Evolutionary conservation across 2,329 filamentous ascomycete genomes (phyloP).

Genomic region (Xylariaceae sp.): DNA sequence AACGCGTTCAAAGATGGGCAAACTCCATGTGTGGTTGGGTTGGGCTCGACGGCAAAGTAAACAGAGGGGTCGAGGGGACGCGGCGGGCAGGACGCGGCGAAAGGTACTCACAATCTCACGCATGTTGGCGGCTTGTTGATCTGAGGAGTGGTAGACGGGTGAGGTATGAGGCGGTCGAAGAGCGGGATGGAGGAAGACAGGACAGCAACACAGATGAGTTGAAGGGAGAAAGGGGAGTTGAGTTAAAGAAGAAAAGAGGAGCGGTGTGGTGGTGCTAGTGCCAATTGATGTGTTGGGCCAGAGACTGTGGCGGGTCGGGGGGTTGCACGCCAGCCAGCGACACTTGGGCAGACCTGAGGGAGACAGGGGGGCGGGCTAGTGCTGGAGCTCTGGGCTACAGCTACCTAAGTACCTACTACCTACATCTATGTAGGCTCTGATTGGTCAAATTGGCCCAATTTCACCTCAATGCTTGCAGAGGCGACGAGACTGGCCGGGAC

Average conservation of each 20-base stretch:
- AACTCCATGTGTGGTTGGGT: neutral
- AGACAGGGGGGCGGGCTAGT: neutral
- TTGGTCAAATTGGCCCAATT: too few relatives aligned
- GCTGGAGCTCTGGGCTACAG: neutral
- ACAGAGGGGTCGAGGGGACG: slow-evolving; percentile 19
- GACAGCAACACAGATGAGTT: neutral
- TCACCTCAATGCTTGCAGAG: too few relatives aligned
- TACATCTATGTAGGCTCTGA: too few relatives aligned
- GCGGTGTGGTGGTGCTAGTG: neutral
- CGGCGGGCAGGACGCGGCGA: slow-evolving; percentile 7
- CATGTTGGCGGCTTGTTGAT: slow-evolving; percentile 51
- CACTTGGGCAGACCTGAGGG: neutral
- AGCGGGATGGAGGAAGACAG: neutral
- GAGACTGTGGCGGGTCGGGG: neutral
- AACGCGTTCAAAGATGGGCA: neutral
- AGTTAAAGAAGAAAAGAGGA: neutral
- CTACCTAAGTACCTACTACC: too few relatives aligned
- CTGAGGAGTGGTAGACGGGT: neutral
- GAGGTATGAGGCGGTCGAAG: neutral
- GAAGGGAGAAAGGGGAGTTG: neutral
- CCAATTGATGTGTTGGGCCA: neutral
- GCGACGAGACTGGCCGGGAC: too few relatives aligned
- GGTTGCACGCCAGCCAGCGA: neutral
- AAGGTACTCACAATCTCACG: slow-evolving; percentile 66
- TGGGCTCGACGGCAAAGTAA: slow-evolving; percentile 17